Base-by-base conservation (phyloP, 1,284 basidiomycete genomes). In the Pseudozyma thailandica region DNA sequence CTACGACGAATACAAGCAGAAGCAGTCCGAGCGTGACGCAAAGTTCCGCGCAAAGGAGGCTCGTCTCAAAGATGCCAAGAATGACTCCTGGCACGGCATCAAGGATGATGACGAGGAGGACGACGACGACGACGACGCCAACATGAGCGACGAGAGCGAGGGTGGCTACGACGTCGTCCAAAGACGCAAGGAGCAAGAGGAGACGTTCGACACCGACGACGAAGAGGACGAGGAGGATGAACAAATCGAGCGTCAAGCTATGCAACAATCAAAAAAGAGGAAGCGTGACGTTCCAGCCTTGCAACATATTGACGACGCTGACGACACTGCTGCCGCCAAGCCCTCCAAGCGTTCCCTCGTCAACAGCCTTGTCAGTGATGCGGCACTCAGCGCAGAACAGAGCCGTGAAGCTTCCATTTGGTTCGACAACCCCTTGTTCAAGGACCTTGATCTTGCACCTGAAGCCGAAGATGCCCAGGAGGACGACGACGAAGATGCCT, bases 381-480 rank as follows among this genome's bases (percentile, higher is more conserved):
- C 60, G 21, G 75, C 49, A 2, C 41, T 59, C 44, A 65, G 76
- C 20, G 52, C 77, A 16, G 72, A 73, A 20, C 72, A 81, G 59
- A 87, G 85, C 68, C 83, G 86, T 21, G 86, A 86, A 43, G 87
- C 88, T 15, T 86, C 86, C 65, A 84, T 98, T 20, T 99, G 96
- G 96, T 99, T 98, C 84, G 91, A 93, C 78, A 96, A 98, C 83
- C 90, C 91, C 49, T 84, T 97, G 47, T 99, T 99, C 86, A 88
- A 89, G 60, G 91, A 87, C n/a, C 81, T 92, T 7, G 88, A 88
- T 0, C 83, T 82, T 26, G 86, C 87, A 46, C 77, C 88, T 8
- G 85, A 86, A 10, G 84, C 84, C 30, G 85, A 83, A 1, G 84
- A 84, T 47, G 84, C 85, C 13, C 41, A 51, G 18, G 53, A 62